Conservation (phyloP, 148 eudicot species). For the Heliamphora exappendiculata region DNA sequence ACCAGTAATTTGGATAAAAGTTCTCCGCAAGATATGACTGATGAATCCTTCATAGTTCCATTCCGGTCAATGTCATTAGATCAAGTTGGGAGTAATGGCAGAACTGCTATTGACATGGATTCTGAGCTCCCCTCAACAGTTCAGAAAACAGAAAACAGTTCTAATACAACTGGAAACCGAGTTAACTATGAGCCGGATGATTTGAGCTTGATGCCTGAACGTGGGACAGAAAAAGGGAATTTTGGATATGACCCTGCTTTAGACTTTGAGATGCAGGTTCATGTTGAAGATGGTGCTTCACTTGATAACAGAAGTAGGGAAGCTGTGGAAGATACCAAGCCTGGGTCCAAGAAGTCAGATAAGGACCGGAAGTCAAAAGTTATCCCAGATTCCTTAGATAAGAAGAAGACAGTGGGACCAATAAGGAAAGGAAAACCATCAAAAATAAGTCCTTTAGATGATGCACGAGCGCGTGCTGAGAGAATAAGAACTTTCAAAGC, state of each 20-base stretch:
- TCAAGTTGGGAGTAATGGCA: slow-evolving; percentile 38
- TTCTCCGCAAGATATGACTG: slow-evolving; percentile 32
- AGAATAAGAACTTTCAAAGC: slow-evolving; percentile 79
- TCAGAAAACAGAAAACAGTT: slow-evolving; percentile 31
- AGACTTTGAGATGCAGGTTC: slow-evolving; percentile 66
- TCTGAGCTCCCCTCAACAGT: slow-evolving; percentile 43
- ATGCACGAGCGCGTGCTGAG: slow-evolving; percentile 96
- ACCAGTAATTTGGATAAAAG: slow-evolving; percentile 21
- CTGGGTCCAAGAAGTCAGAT: slow-evolving; percentile 39
- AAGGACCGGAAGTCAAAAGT: slow-evolving; percentile 48
- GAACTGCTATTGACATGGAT: slow-evolving; percentile 50
- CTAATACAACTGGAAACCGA: slow-evolving; percentile 19
- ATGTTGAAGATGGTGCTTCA: slow-evolving; percentile 22
- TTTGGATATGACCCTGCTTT: slow-evolving; percentile 55
- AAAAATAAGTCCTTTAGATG: slow-evolving; percentile 68
- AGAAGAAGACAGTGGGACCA: slow-evolving; percentile 44
- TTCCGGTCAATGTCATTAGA: slow-evolving; percentile 52
- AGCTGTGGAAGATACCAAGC: slow-evolving; percentile 33
- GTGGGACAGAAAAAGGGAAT: slow-evolving; percentile 39
- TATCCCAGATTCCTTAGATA: slow-evolving; percentile 24
- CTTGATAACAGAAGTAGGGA: slow-evolving; percentile 29
- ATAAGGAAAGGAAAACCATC: slow-evolving; percentile 58
- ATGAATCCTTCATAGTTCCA: slow-evolving; percentile 70
- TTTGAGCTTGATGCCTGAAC: slow-evolving; percentile 72
- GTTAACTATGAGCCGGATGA: slow-evolving; percentile 62